Base-by-base conservation (phyloP, 2,329 filamentous ascomycete species). In the Dendryphion nanum region DNA sequence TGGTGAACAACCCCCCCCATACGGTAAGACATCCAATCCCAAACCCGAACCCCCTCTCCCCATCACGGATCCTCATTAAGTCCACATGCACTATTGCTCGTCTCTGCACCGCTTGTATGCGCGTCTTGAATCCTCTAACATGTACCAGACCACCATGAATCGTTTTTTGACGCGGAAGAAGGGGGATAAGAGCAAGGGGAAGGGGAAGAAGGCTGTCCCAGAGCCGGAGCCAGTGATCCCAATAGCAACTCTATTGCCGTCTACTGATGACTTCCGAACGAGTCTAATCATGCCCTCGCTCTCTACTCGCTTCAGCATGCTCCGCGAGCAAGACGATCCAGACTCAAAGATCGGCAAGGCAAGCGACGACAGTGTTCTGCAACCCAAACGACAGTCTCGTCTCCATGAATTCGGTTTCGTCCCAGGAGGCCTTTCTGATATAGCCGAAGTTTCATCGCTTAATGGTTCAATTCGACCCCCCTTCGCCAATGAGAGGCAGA, bases 221-320 rank as follows among this genome's bases (percentile, higher is more conserved):
- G 72, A 78, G 51, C 69, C 72, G 31, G 85, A 83, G 59, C 74
- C 71, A 41, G 78, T 87, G 45, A 67, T 96, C 32, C 85, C 97
- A 55, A 72, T 97, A 10, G 65, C 81, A 3, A 73, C 73, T 10
- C 90, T 82, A 1, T 73, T 98, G 2, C 93, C 93, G 1, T 76
- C 89, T 0, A 83, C 73, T 32, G 89, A 97, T 66, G 85, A 97
- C 59, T 97, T 98, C 66, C 82, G 93, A 40, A 98, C 93, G 3
- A 97, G 93, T 73, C 72, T 98, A 41, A 75, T 98, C 45, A 95
- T 98, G 91, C 90, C 89, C 1, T 91, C 90, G 29, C 76, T 98
- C 4, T 97, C 91, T 0, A 89, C 90, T 10, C 83, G 93, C 5
- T 98, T 98, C 65, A 97, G 91, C 52, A 97, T 97, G 91, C 73